phyloP scores from a whole-genome alignment of 148 eudicot genomes.

The Rheum nobile region DNA sequence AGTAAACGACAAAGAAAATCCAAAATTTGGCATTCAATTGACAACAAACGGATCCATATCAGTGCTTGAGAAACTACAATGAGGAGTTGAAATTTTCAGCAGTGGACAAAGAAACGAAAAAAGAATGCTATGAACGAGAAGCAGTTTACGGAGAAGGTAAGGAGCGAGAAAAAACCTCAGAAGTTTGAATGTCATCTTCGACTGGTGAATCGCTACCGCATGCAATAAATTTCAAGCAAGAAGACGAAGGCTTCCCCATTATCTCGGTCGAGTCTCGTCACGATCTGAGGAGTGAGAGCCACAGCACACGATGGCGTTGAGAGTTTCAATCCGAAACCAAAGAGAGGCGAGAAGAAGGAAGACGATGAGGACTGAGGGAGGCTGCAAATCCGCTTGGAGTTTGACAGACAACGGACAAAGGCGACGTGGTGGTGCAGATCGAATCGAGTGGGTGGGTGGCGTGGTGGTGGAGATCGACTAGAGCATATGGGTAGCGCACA shows the following conservation, averaged over 20 bases:
- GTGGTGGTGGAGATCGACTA: no score
- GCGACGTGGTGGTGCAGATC: no score
- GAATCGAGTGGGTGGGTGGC: no score
- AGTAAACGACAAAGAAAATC: slow-evolving; percentile 8
- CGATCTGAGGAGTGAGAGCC: slow-evolving; percentile 3
- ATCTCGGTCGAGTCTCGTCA: not conserved
- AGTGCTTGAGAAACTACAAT: not conserved
- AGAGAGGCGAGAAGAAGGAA: no score
- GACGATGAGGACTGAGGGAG: no score
- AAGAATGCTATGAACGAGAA: slow-evolving; percentile 1
- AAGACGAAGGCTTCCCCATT: slow-evolving; percentile 23
- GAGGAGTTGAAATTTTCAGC: not conserved
- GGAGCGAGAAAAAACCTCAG: slow-evolving; percentile 31
- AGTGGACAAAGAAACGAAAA: not conserved
- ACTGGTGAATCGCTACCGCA: slow-evolving; percentile 57
- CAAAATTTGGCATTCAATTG: not conserved
- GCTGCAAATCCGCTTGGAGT: no score
- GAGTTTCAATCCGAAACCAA: no score
- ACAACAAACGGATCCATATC: not conserved
- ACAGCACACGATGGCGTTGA: not conserved
- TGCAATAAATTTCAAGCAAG: slow-evolving; percentile 77
- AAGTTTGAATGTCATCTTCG: slow-evolving; percentile 24
- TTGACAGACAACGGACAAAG: no score
- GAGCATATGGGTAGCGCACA: no score
- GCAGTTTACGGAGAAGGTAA: not conserved